phyloP scores from a whole-genome alignment of 73 alveolate genomes.

The Paramecium tetraurelia region DNA sequence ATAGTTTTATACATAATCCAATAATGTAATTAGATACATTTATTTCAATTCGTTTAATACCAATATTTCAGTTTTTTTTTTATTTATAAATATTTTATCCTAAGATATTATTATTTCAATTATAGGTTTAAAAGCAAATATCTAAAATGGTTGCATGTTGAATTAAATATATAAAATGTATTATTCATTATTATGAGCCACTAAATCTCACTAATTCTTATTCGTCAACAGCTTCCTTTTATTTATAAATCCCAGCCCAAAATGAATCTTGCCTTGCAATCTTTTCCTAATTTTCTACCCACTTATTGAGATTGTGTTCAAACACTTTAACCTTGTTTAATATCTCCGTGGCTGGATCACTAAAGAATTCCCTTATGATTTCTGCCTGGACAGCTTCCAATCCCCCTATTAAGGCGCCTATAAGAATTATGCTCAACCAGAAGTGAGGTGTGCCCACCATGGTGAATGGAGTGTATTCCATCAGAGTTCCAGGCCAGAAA shows the following conservation, averaged over 20 bases:
- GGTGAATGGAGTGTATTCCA: slow-evolving; percentile 42
- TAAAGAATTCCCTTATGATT: neutral
- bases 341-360: neutral
- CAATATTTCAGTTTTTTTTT: neutral
- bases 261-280: neutral
- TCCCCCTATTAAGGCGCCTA: neutral
- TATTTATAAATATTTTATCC: no score
- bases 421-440: neutral
- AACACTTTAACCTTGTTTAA: neutral
- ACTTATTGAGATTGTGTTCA: neutral
- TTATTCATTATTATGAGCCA: neutral
- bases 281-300: neutral
- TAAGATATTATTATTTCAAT: no score
- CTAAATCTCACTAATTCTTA: neutral
- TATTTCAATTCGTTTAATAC: neutral
- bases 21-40: no score
- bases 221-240: neutral
- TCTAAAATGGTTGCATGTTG: neutral
- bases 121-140: no score
- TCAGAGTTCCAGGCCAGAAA: slow-evolving; percentile 20
- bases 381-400: neutral
- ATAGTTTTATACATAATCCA: no score
- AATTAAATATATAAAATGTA: neutral
- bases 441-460: slow-evolving; percentile 19
- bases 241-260: slow-evolving; percentile 13